phyloP scores from a whole-genome alignment of 805 yeast species.

The Myxozyma neglecta region DNA sequence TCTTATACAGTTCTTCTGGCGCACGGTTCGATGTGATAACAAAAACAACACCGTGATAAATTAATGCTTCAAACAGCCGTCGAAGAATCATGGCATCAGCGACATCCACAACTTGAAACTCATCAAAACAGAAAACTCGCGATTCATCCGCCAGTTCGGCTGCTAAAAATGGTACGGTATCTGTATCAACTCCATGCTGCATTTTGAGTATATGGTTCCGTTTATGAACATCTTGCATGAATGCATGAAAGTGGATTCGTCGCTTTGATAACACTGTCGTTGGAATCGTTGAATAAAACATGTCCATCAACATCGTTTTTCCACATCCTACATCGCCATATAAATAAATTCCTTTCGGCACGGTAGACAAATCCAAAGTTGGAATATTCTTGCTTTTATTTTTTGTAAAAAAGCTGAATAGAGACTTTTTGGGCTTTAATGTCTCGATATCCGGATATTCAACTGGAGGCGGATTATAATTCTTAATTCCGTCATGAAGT shows the following conservation, averaged over 20 bases:
- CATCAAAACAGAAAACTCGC: slow-evolving; percentile 89
- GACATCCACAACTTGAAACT: slow-evolving; percentile 96
- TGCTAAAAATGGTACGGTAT: slow-evolving; percentile 81
- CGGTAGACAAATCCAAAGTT: slow-evolving; percentile 14
- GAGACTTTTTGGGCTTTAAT: slow-evolving; percentile 53
- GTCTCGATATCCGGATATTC: slow-evolving; percentile 52
- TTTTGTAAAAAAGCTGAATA: slow-evolving; percentile 19
- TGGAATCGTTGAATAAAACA: slow-evolving; percentile 74
- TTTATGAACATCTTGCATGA: slow-evolving; percentile 92
- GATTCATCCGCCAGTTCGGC: slow-evolving; percentile 75
- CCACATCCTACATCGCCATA: slow-evolving; percentile 99
- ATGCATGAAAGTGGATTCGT: slow-evolving; percentile 92
- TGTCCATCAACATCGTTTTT: slow-evolving; percentile 96
- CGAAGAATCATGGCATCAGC: slow-evolving; percentile 97
- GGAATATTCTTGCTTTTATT: slow-evolving; percentile 18
- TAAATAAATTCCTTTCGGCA: slow-evolving; percentile 80
- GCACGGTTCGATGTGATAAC: slow-evolving; percentile 95
- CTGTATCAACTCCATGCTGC: slow-evolving; percentile 69
- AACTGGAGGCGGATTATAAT: slow-evolving; percentile 64
- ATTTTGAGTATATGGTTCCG: slow-evolving; percentile 72
- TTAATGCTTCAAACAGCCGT: slow-evolving; percentile 60
- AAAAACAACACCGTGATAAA: slow-evolving; percentile 75
- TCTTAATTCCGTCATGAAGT: slow-evolving; percentile 54
- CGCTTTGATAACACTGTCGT: slow-evolving; percentile 75
- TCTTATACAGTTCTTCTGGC: slow-evolving; percentile 88